Evolutionary conservation across 306 rosid genomes (phyloP).

Genomic region (Alnus glutinosa): DNA sequence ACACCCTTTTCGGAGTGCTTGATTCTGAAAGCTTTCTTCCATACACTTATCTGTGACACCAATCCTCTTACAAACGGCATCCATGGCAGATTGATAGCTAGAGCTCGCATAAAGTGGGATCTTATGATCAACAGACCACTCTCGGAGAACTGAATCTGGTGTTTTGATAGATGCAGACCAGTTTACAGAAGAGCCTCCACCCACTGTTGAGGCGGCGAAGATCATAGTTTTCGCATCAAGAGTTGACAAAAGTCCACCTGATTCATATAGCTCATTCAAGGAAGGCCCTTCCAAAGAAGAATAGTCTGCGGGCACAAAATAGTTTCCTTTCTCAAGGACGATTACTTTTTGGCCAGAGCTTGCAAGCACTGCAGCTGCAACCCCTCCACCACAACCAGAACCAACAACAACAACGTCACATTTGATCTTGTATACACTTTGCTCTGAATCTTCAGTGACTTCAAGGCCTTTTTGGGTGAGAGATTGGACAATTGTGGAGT

Average conservation of each 20-base stretch:
- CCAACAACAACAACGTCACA: constrained; percentile 86
- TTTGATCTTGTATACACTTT: constrained; percentile 60
- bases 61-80: constrained; percentile 67
- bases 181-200: constrained; percentile 92
- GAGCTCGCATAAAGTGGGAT: constrained; percentile 60
- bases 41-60: constrained; percentile 62
- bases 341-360: constrained; percentile 76
- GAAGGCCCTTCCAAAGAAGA: constrained; percentile 86
- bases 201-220: constrained; percentile 87
- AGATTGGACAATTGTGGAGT: constrained; percentile 50
- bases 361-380: constrained; percentile 94
- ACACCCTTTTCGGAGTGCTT: constrained; percentile 70
- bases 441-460: constrained; percentile 44
- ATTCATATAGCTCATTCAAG: constrained; percentile 65
- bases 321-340: constrained; percentile 83
- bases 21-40: constrained; percentile 66
- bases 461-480: constrained; percentile 68
- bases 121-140: constrained; percentile 73
- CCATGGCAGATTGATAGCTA: constrained; percentile 73
- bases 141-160: constrained; percentile 63
- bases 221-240: constrained; percentile 72
- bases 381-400: constrained; percentile 97
- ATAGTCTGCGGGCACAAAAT: constrained; percentile 74
- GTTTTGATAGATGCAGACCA: constrained; percentile 93
- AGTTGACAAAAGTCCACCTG: constrained; percentile 60